Evolutionary conservation across 1,284 basidiomycete species (phyloP).

Genomic region (Violaceomyces palustris): DNA sequence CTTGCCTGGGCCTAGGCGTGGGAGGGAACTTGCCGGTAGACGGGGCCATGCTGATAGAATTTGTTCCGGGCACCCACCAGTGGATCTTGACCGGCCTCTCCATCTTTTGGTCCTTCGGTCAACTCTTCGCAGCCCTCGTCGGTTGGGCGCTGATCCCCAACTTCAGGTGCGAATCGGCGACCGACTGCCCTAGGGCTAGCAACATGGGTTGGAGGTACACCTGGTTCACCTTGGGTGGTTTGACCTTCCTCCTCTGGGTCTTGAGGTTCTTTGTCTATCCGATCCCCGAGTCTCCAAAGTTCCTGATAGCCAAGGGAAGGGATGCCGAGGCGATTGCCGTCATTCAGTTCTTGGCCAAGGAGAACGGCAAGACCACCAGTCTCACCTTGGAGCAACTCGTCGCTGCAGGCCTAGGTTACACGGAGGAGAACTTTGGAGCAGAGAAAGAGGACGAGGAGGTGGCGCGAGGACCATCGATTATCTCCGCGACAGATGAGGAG

Average conservation of each 20-base stretch:
- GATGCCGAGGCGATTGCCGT: slow-evolving; percentile 69
- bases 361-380: slow-evolving; percentile 59
- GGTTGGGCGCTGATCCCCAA: slow-evolving; percentile 57
- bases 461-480: not conserved
- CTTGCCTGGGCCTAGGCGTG: slow-evolving; percentile 60
- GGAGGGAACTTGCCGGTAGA: slow-evolving; percentile 57
- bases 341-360: slow-evolving; percentile 65
- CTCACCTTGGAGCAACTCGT: slow-evolving; percentile 36
- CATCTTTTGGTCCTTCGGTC: slow-evolving; percentile 65
- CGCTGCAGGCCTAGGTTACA: slow-evolving; percentile 47
- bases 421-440: slow-evolving; percentile 50
- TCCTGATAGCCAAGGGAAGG: slow-evolving; percentile 66
- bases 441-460: not conserved
- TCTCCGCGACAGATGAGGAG: no score
- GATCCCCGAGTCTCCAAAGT: slow-evolving; percentile 64
- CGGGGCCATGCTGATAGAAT: slow-evolving; percentile 47
- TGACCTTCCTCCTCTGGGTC: slow-evolving; percentile 45
- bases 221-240: slow-evolving; percentile 55
- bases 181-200: slow-evolving; percentile 55
- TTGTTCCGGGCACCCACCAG: slow-evolving; percentile 50
- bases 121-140: slow-evolving; percentile 54
- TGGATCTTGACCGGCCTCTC: slow-evolving; percentile 65
- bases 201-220: slow-evolving; percentile 66
- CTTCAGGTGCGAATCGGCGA: slow-evolving; percentile 50
- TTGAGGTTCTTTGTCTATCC: slow-evolving; percentile 53